Conservation (phyloP, 805 yeast genomes). For the Cyberlindnera mycetangii region DNA sequence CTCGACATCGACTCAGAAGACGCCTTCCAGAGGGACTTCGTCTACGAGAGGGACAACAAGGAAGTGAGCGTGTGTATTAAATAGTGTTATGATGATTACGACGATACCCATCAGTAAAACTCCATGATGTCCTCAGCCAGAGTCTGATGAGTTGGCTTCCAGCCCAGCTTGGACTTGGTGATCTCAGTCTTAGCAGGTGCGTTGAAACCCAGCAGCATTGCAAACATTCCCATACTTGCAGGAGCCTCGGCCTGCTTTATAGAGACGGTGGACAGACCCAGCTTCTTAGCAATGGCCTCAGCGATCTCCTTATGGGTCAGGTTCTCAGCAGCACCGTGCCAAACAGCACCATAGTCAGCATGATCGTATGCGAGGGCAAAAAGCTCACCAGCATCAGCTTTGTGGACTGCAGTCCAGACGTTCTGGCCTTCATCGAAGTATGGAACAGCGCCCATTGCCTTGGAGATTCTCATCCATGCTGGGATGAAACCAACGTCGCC, state of each 20-base stretch:
- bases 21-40: conserved; percentile 1
- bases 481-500: conserved; percentile 30
- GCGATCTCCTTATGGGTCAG: conserved; percentile 29
- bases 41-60: not conserved
- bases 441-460: conserved; percentile 31
- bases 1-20: not conserved
- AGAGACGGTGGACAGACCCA: conserved; percentile 19
- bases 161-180: conserved; percentile 27
- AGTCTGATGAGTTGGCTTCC: conserved; percentile 27
- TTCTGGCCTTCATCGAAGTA: conserved; percentile 36
- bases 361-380: conserved; percentile 24
- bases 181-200: conserved; percentile 19
- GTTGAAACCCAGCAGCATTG: conserved; percentile 12
- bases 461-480: conserved; percentile 27
- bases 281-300: conserved; percentile 24
- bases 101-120: conserved; percentile 19
- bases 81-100: not conserved
- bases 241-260: conserved; percentile 15
- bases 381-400: conserved; percentile 33
- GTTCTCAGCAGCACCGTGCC: conserved; percentile 31
- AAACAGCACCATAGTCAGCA: not conserved
- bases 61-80: not conserved
- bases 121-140: conserved; percentile 26
- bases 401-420: conserved; percentile 34
- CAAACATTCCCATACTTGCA: conserved; percentile 16